These are phyloP conservation scores for Ogataea philodendri DNA, from an alignment of 805 yeast species.

Conservation along the genomic window DNA sequence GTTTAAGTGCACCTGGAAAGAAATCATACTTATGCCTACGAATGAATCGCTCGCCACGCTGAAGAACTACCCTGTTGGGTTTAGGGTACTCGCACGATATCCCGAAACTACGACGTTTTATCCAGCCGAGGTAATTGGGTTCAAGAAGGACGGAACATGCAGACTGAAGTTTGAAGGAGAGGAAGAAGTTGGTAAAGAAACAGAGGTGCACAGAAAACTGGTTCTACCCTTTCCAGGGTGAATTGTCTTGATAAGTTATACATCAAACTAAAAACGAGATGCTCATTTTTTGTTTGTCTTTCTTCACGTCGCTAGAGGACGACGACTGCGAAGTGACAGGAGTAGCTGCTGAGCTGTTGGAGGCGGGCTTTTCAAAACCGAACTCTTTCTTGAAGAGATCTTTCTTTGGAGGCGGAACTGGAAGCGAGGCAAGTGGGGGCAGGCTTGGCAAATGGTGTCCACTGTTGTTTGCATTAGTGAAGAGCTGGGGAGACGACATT, in stretches of 20 bases:
- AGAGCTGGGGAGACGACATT: constrained; percentile 25
- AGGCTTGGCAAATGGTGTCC: constrained; percentile 11
- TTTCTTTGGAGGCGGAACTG: constrained; percentile 9
- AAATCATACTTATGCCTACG: constrained; percentile 70
- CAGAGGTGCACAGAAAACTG: constrained; percentile 81
- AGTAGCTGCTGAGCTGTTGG: constrained; percentile 2
- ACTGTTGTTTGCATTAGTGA: constrained; percentile 14
- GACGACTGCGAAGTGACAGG: constrained; percentile 9
- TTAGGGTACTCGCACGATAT: constrained; percentile 85
- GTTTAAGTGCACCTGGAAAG: constrained; percentile 80
- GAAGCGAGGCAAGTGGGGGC: constrained; percentile 4
- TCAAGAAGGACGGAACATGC: constrained; percentile 71
- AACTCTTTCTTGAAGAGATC: constrained; percentile 32
- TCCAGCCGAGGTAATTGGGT: constrained; percentile 86
- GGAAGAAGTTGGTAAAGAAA: constrained; percentile 93
- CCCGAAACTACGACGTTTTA: constrained; percentile 98
- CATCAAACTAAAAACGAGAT: constrained; percentile 25
- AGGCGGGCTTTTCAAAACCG: constrained; percentile 19
- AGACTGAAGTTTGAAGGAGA: constrained; percentile 90
- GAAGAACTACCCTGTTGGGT: constrained; percentile 64
- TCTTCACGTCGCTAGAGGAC: constrained; percentile 6
- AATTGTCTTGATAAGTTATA: constrained; percentile 3
- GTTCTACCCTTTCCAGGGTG: constrained; percentile 70
- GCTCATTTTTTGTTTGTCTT: constrained; percentile 26
- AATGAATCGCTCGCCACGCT: constrained; percentile 29